Base-by-base conservation (phyloP, 2,329 filamentous ascomycete genomes). In the Didymella arachidicola region DNA sequence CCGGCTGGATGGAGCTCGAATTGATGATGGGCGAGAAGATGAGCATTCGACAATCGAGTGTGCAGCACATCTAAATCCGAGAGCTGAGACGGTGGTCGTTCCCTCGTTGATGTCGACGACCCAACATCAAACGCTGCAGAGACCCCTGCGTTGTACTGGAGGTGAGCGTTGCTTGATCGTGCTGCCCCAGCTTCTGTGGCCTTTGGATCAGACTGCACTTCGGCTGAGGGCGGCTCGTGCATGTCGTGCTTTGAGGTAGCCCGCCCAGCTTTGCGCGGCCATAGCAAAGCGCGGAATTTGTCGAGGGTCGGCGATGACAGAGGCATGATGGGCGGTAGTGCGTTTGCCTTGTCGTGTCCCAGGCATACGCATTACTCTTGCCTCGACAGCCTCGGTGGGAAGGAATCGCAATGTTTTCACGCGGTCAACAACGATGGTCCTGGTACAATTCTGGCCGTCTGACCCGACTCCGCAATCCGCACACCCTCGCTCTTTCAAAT, bases 1-100 rank as follows among this genome's bases (percentile, higher is more conserved):
- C 56, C 56, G 22, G 56, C 34, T 11, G 56, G 56, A 30, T 59
- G 56, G 27, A 59, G 18, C 29, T 59, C 56, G 27, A 59, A 59
- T 11, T 59, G 56, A 18, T 59, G 56, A 22, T 59, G 50, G 34
- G 56, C 56, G 19, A 54, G 56, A 18, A 59, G 46, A 34, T 59
- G 56, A 12, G 50, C 56, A 12, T 59, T 59, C n/a, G 56, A 59
- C 26, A 59, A 22, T 11, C 56, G 56, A 32, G 56, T 50, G 36
- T 59, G 56, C 19, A 59, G 29, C 5, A 59, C 36, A 10, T 59
- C 56, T 3, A 59, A 25, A 47, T 59, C 51, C 4, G 56, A 59
- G 7, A 29, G 34, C 46, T 45, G 56, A 30, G 50, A 44, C 5
- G 7, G n/a, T 16, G 49, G 38, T 14, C 38, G 44, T 18, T 43